Percentiles rank a stretch among this genome's conserved stretches.
phyloP scores from a whole-genome alignment of 192 early-diverging fungal species.

The Dissophora globulifera region DNA sequence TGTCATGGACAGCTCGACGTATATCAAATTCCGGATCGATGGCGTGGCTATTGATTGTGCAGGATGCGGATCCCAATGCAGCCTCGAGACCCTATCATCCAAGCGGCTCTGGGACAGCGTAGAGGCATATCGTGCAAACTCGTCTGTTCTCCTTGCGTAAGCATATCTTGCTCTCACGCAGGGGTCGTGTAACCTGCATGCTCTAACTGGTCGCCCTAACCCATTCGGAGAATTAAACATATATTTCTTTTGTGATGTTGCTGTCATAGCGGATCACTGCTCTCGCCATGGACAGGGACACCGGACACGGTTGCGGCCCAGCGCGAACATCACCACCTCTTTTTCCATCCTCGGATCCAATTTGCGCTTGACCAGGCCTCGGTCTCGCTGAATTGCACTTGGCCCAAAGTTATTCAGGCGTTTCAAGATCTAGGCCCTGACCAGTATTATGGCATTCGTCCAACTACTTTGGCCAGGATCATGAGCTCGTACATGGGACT shows the following conservation, averaged over 20 bases:
- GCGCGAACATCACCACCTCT: conserved; percentile 45
- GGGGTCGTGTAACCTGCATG: too few relatives aligned
- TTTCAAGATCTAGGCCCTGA: conserved; percentile 46
- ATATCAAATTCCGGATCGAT: conserved; percentile 51
- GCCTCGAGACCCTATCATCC: conserved; percentile 45
- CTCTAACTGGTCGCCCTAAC: too few relatives aligned
- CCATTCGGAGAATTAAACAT: too few relatives aligned
- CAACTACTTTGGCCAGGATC: conserved; percentile 37
- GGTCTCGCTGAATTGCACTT: conserved; percentile 38
- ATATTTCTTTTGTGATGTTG: too few relatives aligned
- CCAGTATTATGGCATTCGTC: conserved; percentile 47
- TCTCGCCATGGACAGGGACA: conserved; percentile 41
- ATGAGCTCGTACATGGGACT: conserved; percentile 39
- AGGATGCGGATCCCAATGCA: conserved; percentile 50
- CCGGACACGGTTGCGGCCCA: conserved; percentile 23
- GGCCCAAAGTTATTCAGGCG: conserved; percentile 43
- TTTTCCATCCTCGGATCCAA: conserved; percentile 48
- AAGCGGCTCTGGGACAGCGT: conserved; percentile 51
- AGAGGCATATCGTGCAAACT: conserved; percentile 35
- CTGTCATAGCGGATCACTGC: conserved; percentile 47
- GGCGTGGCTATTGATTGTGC: conserved; percentile 48
- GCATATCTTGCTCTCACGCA: too few relatives aligned
- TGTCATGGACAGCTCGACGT: conserved; percentile 52
- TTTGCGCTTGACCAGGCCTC: conserved; percentile 47
- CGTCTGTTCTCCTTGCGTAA: conserved; percentile 40